Percentiles rank a stretch among this genome's conserved stretches.
phyloP scores from a whole-genome alignment of 352 stramenopile genomes.

The Phytophthora sojae region DNA sequence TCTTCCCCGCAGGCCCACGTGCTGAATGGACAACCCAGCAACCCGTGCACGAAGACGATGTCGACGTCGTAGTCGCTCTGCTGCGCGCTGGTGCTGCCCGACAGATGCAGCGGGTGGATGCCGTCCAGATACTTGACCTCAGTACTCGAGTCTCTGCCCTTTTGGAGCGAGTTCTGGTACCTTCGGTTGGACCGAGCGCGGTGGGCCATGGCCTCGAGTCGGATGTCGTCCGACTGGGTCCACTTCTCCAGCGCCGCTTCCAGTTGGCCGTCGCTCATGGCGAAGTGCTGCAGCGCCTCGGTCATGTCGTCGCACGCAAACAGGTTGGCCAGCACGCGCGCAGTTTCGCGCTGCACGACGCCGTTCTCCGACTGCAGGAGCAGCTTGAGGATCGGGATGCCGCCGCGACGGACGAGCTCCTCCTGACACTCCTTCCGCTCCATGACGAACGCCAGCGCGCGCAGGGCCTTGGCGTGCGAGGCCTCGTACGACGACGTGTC shows the following conservation, averaged over 20 bases:
- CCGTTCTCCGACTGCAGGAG: conserved; percentile 51
- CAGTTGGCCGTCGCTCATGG: conserved; percentile 47
- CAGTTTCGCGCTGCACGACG: conserved; percentile 63
- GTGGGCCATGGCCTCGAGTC: conserved; percentile 63
- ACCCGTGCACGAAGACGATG: conserved; percentile 83
- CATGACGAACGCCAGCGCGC: conserved; percentile 69
- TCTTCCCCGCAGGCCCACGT: conserved; percentile 83
- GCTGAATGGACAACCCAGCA: conserved; percentile 81
- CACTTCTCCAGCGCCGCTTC: conserved; percentile 51
- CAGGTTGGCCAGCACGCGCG: conserved; percentile 72
- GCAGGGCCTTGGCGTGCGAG: conserved; percentile 66
- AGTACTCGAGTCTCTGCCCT: conserved; percentile 8
- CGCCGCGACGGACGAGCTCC: conserved; percentile 58
- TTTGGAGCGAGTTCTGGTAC: conserved; percentile 46
- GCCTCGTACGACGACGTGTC: conserved; percentile 44
- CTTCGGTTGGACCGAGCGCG: conserved; percentile 62
- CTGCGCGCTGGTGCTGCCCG: conserved; percentile 21
- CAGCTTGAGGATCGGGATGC: conserved; percentile 62
- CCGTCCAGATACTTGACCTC: conserved; percentile 75
- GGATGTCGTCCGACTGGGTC: conserved; percentile 53
- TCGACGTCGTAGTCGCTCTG: conserved; percentile 70
- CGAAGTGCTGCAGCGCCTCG: conserved; percentile 42
- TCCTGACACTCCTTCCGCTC: conserved; percentile 63
- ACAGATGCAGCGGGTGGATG: conserved; percentile 75
- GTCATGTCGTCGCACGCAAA: conserved; percentile 66